Conservation (phyloP, 495 filamentous ascomycete genomes). For the Glarea lozoyensis region DNA sequence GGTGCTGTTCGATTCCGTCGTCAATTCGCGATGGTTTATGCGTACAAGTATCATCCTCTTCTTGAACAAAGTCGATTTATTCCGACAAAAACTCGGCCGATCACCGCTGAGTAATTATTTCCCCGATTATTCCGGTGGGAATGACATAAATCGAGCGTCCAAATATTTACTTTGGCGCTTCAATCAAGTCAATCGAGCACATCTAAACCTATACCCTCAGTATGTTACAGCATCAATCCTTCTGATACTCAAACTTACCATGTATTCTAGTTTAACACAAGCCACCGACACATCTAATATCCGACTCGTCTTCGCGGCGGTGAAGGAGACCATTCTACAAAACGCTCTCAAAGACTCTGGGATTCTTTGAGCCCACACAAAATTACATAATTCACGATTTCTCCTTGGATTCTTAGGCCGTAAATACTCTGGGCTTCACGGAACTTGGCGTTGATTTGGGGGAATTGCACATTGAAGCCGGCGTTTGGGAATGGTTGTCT, state of each 20-base stretch:
- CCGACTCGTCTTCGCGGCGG: constrained; percentile 91
- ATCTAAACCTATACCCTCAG: constrained; percentile 97
- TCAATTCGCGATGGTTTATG: constrained; percentile 99
- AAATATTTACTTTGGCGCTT: constrained; percentile 98
- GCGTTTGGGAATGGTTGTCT: constrained; percentile 21
- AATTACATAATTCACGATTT: constrained; percentile 16
- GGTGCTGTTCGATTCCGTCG: constrained; percentile 96
- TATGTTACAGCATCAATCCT: constrained; percentile 38
- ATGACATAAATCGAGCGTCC: constrained; percentile 93
- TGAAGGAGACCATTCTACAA: constrained; percentile 97
- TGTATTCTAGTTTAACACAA: constrained; percentile 78
- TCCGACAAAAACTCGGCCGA: constrained; percentile 84
- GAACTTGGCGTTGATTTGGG: constrained; percentile 16
- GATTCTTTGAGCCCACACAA: constrained; percentile 57
- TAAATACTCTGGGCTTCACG: constrained; percentile 7
- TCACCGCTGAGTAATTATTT: constrained; percentile 91
- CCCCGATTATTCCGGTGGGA: constrained; percentile 93
- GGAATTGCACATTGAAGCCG: constrained; percentile 2
- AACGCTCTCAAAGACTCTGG: constrained; percentile 97
- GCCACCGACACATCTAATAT: constrained; percentile 98
- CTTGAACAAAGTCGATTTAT: constrained; percentile 97
- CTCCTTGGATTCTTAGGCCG: constrained; percentile 9
- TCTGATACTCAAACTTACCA: constrained; percentile 10
- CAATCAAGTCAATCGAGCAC: constrained; percentile 94
- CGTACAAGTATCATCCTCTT: constrained; percentile 97